Evolutionary conservation across 2,329 filamentous ascomycete species (phyloP), one percentile per base, ranked within the genome.

Genomic region (Lasiodiplodia gonubiensis): DNA sequence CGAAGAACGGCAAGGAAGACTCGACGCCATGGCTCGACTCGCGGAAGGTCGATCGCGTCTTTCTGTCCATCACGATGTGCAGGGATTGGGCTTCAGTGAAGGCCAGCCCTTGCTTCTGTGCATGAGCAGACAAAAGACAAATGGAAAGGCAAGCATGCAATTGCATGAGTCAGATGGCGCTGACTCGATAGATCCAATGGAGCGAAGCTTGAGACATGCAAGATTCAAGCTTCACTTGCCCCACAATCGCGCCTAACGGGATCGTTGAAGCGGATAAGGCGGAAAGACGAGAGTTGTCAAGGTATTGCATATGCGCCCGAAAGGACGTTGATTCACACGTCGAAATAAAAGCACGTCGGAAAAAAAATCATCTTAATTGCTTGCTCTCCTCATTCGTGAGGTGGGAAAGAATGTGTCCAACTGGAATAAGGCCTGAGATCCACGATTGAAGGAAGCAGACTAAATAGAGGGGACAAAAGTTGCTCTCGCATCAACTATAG

Each of bases 401-500:
- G 21, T 11, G 48, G 39, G 3, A 12, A 35, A 53, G 18, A 35
- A 68, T 69, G 54, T 70, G 10, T 70, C 68, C 67, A 1, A 42
- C 33, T 69, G 68, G 67, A 70, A 70, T 68, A 70, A 69, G 55
- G 60, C 68, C 69, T 37, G 65, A 8, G 16, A 54, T 46, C 66
- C 64, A 67, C 21, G 8, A 25, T 35, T 48, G 35, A 27, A 53
- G 57, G 35, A 63, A 68, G 55, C 46, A 60, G 66, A 68, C 68
- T 67, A 52, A 70, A 68, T 69, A 70, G 55, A 57, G 60, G 23
- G 68, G 68, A 70, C 18, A 3, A 60, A 6, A 25, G 53, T 67
- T 66, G 66, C 27, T 70, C 57, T 71, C 25, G 69, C 69, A 71
- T 67, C 70, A 68, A 70, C 69, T 70, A 71, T 71, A 71, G 70